phyloP scores from a whole-genome alignment of 192 early-diverging fungal species.

The Coemansia asiatica region DNA sequence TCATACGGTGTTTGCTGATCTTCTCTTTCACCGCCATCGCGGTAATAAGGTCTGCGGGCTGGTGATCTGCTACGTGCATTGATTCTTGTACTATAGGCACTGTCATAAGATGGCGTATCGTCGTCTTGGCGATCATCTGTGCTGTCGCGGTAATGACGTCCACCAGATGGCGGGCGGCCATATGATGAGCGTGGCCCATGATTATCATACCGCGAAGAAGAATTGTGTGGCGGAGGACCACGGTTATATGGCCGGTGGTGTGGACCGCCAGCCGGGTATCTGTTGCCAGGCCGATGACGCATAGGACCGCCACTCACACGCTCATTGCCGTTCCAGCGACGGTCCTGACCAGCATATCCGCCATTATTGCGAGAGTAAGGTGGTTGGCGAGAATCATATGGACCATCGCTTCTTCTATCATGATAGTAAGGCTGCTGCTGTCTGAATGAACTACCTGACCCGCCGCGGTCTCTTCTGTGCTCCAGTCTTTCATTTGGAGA shows the following conservation, averaged over 20 bases:
- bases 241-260: background rate
- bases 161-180: background rate
- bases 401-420: background rate
- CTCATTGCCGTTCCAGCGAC: constrained; percentile 2
- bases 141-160: background rate
- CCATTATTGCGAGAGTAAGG: background rate
- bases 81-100: background rate
- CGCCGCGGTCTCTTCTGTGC: background rate
- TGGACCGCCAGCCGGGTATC: background rate
- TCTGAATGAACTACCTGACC: background rate
- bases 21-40: too few relatives aligned
- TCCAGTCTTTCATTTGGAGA: background rate
- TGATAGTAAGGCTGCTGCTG: background rate
- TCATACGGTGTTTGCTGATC: too few relatives aligned
- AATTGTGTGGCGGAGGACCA: background rate
- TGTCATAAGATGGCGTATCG: background rate
- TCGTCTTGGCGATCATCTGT: background rate
- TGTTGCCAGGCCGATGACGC: background rate
- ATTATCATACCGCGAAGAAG: background rate
- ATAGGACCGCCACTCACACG: background rate
- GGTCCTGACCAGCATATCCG: background rate
- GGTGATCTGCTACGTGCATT: background rate
- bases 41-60: too few relatives aligned
- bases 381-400: background rate
- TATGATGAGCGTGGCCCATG: background rate